A percentile compares a stretch with the other conserved stretches of the same genome.
Conservation (phyloP, 1,284 basidiomycete species). For the Coriolopsis trogii region DNA sequence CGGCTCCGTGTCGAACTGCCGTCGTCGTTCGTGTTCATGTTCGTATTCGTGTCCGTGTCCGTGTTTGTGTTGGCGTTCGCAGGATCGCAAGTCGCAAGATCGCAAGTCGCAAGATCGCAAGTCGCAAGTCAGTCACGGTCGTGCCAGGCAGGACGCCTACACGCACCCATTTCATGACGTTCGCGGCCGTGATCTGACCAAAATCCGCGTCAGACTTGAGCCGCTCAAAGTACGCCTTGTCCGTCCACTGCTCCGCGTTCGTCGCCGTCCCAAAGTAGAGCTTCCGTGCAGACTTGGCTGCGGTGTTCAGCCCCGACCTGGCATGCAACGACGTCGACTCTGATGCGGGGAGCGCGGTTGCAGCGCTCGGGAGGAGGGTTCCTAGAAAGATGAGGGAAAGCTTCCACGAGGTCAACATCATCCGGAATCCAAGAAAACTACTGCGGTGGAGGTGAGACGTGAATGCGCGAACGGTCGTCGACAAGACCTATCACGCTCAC, state of each 20-base stretch:
- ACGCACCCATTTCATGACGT: constrained; percentile 60
- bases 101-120: too few species aligned
- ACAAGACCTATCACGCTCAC: too few species aligned
- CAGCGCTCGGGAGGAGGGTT: neutral
- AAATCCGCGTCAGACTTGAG: constrained; percentile 49
- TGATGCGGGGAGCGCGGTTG: neutral
- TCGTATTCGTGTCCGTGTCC: too few species aligned
- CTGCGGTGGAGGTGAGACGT: too few species aligned
- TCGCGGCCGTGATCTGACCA: constrained; percentile 53
- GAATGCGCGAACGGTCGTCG: too few species aligned
- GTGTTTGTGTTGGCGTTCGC: too few species aligned
- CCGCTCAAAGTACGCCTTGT: constrained; percentile 45
- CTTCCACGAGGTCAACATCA: too few species aligned
- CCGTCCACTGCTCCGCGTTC: constrained; percentile 54
- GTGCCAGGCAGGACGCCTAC: neutral
- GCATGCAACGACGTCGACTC: neutral
- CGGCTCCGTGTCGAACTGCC: constrained; percentile 55
- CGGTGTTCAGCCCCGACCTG: constrained; percentile 34
- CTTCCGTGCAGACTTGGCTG: constrained; percentile 52
- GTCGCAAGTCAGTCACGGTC: neutral
- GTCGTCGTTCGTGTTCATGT: too few species aligned
- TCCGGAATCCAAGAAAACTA: too few species aligned
- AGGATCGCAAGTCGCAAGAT: too few species aligned
- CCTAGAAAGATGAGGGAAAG: neutral
- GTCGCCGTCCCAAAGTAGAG: constrained; percentile 66